Evolutionary conservation across 2,329 filamentous ascomycete genomes (phyloP).

Genomic region (Aspergillus floridensis): DNA sequence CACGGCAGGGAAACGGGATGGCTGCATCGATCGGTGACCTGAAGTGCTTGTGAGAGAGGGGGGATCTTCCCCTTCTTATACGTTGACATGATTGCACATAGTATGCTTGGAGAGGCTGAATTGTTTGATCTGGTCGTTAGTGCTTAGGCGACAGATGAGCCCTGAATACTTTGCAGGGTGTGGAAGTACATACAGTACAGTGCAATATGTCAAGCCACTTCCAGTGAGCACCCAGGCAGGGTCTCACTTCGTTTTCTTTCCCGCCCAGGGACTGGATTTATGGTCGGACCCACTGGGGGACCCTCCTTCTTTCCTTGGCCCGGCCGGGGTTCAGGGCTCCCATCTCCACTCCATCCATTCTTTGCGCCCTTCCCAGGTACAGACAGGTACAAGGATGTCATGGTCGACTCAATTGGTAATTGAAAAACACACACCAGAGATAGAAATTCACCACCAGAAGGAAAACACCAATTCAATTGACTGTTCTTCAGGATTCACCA

Average conservation of each 20-base stretch:
- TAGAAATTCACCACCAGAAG: no score
- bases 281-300: neutral
- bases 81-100: neutral
- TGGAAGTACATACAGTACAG: no score
- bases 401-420: no score
- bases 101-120: no score
- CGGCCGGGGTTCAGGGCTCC: neutral
- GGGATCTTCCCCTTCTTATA: neutral
- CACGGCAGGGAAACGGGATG: neutral
- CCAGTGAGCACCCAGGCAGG: no score
- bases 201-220: no score
- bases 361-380: neutral
- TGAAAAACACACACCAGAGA: no score
- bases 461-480: no score
- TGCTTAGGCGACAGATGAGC: no score
- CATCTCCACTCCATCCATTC: neutral
- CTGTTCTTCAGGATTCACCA: no score
- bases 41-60: neutral
- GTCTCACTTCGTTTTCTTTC: neutral
- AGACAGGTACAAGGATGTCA: neutral
- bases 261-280: neutral
- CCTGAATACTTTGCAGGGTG: no score
- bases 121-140: no score
- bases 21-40: neutral
- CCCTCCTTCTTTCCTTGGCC: neutral